Base-by-base conservation (phyloP, 306 rosid genomes). In the Lithocarpus polystachyus region DNA sequence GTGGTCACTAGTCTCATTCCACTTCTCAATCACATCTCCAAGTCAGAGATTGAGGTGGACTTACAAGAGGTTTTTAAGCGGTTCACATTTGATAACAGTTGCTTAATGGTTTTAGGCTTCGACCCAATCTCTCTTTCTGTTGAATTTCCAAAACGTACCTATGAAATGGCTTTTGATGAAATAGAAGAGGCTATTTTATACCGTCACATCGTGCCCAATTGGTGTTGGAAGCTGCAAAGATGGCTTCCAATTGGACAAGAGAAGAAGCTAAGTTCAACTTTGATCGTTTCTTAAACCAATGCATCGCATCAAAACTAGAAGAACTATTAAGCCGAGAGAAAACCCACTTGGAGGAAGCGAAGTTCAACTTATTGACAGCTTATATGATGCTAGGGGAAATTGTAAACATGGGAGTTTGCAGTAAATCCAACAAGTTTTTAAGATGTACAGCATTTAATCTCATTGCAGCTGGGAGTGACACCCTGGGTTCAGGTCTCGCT, bases 201-300 rank as follows among this genome's bases (percentile, higher is more conserved):
- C 7, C 67, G 81, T 1, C 86, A 82, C 7, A 5, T 82, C n/a
- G 8, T 51, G 5, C 86, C 86, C 2, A 26, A 56, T 12, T 22
- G 23, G 29, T 2, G 59, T 8, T 87, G 95, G 95, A 88, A 82
- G 71, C 20, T 89, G 1, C 89, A 81, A 7, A 70, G 60, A 43
- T 80, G 80, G 69, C 82, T 91, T 60, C 84, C 74, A 35, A 15
- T 89, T 12, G 91, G 91, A 5, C 35, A 45, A n/a, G n/a, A 3
- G 89, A 88, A 67, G 73, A 84, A 73, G 23, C 20, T 80, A 70
- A 75, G 14, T n/a, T n/a, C n/a, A 2, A 18, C 60, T 65, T 87
- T 29, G 89, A 89, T 26, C 33, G 75, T 5, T 87, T 83, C 60
- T 28, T 89, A 18, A n/a, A 79, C 24, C n/a, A 69, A 29, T 56